phyloP scores from a whole-genome alignment of 257 asterid genomes.

The Jacaranda copaia region DNA sequence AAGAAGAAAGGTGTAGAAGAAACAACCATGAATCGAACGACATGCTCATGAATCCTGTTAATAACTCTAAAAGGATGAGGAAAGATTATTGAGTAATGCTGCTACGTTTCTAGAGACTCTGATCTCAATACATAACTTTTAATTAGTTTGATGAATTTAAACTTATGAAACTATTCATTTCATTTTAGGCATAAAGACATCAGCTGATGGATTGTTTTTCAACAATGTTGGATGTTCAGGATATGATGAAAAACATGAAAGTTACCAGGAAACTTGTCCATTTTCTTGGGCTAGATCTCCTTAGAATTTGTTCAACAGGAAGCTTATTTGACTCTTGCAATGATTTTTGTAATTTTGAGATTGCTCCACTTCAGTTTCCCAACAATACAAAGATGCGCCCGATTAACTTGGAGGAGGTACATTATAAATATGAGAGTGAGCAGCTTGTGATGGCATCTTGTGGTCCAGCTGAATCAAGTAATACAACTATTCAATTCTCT shows the following conservation, averaged over 20 bases:
- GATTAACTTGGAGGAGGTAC: conserved; percentile 63
- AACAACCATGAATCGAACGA: background rate
- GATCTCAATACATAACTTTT: conserved; percentile 1
- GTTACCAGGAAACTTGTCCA: conserved; percentile 66
- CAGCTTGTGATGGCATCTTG: conserved; percentile 66
- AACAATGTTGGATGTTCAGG: conserved; percentile 54
- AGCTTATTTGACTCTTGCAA: conserved; percentile 75
- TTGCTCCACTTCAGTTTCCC: conserved; percentile 59
- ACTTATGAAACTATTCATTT: background rate
- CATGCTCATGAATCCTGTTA: background rate
- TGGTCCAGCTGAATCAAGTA: conserved; percentile 56
- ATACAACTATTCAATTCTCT: conserved; percentile 59
- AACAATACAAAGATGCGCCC: conserved; percentile 49
- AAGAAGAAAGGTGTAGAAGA: background rate
- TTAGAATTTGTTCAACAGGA: conserved; percentile 71
- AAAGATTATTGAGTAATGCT: background rate
- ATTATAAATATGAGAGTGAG: conserved; percentile 48
- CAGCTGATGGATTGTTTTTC: conserved; percentile 45
- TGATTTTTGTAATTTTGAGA: conserved; percentile 67
- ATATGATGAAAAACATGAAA: conserved; percentile 41
- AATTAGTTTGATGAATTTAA: background rate
- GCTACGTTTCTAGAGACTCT: background rate
- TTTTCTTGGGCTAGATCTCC: conserved; percentile 87
- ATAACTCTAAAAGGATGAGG: background rate
- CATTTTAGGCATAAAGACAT: conserved; percentile 50